Base-by-base conservation (phyloP, 331 rosid genomes). In the Ulmus americana region DNA sequence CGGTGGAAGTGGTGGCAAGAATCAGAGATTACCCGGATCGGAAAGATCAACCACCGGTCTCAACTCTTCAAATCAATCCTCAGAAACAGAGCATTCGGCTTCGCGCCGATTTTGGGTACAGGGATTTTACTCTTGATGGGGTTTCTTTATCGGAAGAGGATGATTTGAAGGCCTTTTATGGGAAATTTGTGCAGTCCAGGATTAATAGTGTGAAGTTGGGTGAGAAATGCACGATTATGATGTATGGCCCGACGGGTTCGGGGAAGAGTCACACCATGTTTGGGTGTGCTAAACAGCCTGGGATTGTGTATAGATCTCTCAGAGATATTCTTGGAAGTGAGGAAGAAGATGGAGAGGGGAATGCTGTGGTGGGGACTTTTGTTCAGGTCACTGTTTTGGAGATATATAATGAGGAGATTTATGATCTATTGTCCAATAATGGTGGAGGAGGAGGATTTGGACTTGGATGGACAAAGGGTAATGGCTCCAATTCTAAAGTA, bases 231-330 rank as follows among this genome's bases (percentile, higher is more conserved):
- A 94, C 99, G 12, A 71, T 94, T 13, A 94, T 94, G 99, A 94
- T 87, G 99, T 94, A 94, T 42, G 97, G 97, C 0, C 99, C 99
- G 0, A 94, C 97, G 1, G 99, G 99, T 43, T 84, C 99, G 46
- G 99, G 97, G 1, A 94, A 94, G 88, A 94, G 99, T 60, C 95
- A 94, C 71, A 87, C 88, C 5, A 94, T 94, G 99, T 94, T 94
- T 18, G 99, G 99, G 44, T 81, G 95, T 69, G 62, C 83, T 5
- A 94, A 87, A 76, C 88, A 84, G 74, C 87, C 97, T 0, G 99
- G 99, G 70, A 94, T 94, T 54, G 99, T 94, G 57, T 94, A 94
- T 61, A 59, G 88, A 71, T 81, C 97, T 13, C 68, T 94, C 68
- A 94, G 75, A 77, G 95, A 90, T 44, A 90, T 94, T 79, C 88